Percentiles rank a stretch among this genome's conserved stretches.
phyloP scores from a whole-genome alignment of 305 asterid species.

The Fraxinus ornus region DNA sequence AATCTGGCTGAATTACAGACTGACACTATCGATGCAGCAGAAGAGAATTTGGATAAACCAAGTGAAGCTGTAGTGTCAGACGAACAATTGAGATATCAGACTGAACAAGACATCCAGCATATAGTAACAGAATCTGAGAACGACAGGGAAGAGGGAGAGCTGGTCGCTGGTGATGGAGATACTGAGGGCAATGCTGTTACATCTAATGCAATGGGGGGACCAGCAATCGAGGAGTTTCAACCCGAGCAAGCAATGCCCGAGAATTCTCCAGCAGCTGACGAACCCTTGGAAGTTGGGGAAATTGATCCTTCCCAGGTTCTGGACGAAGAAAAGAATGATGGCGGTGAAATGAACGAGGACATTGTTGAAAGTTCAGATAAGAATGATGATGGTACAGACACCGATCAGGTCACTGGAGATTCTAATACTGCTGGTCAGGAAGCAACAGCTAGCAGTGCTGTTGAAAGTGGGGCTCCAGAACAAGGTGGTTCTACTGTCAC shows the following conservation, averaged over 20 bases:
- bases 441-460: slow-evolving; percentile 37
- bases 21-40: slow-evolving; percentile 45
- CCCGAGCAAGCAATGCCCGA: slow-evolving; percentile 38
- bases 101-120: slow-evolving; percentile 64
- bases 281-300: slow-evolving; percentile 54
- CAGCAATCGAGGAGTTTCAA: slow-evolving; percentile 47
- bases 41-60: slow-evolving; percentile 42
- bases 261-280: slow-evolving; percentile 41
- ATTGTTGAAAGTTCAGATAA: slow-evolving; percentile 39
- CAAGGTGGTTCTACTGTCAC: slow-evolving; percentile 42
- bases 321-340: slow-evolving; percentile 53
- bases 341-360: slow-evolving; percentile 32
- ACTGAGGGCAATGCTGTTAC: slow-evolving; percentile 49
- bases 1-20: slow-evolving; percentile 43
- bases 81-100: slow-evolving; percentile 49
- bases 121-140: slow-evolving; percentile 50
- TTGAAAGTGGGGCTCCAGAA: slow-evolving; percentile 38
- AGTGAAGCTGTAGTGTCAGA: slow-evolving; percentile 43
- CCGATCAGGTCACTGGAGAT: slow-evolving; percentile 38
- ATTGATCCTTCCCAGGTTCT: slow-evolving; percentile 42
- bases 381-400: slow-evolving; percentile 38
- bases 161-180: slow-evolving; percentile 49
- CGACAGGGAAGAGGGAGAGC: slow-evolving; percentile 89
- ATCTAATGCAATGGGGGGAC: slow-evolving; percentile 35
- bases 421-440: slow-evolving; percentile 29